Percentiles rank a stretch among this genome's conserved stretches.
phyloP scores from a whole-genome alignment of 352 stramenopile genomes.

The Achlya hypogyna region DNA sequence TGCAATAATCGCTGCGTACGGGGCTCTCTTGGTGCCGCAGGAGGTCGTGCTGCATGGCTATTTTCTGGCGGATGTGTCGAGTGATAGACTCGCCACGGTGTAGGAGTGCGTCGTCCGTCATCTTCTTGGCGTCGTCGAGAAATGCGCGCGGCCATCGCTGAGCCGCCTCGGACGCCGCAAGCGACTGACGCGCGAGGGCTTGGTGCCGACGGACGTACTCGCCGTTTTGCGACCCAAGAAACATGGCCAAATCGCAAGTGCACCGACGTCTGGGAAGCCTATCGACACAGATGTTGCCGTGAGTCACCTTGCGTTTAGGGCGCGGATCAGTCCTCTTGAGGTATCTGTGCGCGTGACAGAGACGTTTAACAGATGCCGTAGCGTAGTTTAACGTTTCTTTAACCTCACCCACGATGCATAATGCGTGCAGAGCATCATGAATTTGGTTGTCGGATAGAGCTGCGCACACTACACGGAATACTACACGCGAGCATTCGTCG shows the following conservation, averaged over 20 bases:
- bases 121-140: neutral
- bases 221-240: neutral
- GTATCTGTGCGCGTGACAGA: slow-evolving; percentile 4
- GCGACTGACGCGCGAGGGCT: neutral
- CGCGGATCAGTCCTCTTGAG: neutral
- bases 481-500: too few relatives aligned
- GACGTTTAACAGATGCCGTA: neutral
- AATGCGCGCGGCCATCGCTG: neutral
- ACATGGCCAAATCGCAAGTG: neutral
- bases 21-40: neutral
- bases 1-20: neutral
- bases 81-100: neutral
- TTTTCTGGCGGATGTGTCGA: neutral
- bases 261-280: neutral
- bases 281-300: neutral
- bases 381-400: neutral
- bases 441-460: too few relatives aligned
- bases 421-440: too few relatives aligned
- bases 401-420: too few relatives aligned
- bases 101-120: slow-evolving; percentile 4
- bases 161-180: neutral
- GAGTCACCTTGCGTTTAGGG: neutral
- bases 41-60: neutral
- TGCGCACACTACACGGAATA: too few relatives aligned
- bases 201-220: neutral